Evolutionary conservation across 2,329 filamentous ascomycete genomes (phyloP).

Genomic region (Exutisphaerella laricina): DNA sequence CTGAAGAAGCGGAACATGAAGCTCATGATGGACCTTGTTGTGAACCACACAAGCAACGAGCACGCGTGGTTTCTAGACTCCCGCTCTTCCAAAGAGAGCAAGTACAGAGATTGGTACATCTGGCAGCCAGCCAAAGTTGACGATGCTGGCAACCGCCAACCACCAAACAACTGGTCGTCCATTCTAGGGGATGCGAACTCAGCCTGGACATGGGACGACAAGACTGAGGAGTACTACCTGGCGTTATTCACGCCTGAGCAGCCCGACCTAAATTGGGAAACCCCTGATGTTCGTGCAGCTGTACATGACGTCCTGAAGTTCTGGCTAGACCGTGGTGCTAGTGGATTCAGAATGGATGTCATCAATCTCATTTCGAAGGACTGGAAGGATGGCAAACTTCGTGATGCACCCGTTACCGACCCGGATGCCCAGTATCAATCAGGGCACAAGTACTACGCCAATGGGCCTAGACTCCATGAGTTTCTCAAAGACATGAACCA

Average conservation of each 20-base stretch:
- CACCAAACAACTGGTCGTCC: conserved; percentile 52
- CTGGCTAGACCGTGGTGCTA: conserved; percentile 37
- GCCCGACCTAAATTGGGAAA: conserved; percentile 47
- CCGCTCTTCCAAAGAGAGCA: conserved; percentile 45
- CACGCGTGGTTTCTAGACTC: conserved; percentile 56
- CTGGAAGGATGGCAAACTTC: conserved; percentile 30
- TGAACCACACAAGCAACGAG: conserved; percentile 36
- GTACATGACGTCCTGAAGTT: conserved; percentile 45
- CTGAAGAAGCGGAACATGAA: conserved; percentile 44
- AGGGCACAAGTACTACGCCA: conserved; percentile 48
- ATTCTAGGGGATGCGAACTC: conserved; percentile 37
- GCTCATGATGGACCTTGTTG: conserved; percentile 44
- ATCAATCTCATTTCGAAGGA: conserved; percentile 47
- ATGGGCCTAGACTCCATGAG: conserved; percentile 55
- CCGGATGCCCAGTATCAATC: conserved; percentile 42
- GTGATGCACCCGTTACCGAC: conserved; percentile 40
- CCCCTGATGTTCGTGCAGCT: conserved; percentile 39
- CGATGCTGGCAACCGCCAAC: conserved; percentile 47
- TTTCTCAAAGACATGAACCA: conserved; percentile 51
- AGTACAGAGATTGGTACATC: conserved; percentile 60
- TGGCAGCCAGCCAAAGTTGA: conserved; percentile 57
- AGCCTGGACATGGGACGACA: conserved; percentile 44
- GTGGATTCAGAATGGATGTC: conserved; percentile 45
- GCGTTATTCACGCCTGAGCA: conserved; percentile 44
- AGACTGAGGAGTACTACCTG: conserved; percentile 44